Percentiles rank a stretch among this genome's conserved stretches.
Evolutionary conservation across 2,329 filamentous ascomycete species (phyloP).

Genomic region (Botrytis byssoidea): DNA sequence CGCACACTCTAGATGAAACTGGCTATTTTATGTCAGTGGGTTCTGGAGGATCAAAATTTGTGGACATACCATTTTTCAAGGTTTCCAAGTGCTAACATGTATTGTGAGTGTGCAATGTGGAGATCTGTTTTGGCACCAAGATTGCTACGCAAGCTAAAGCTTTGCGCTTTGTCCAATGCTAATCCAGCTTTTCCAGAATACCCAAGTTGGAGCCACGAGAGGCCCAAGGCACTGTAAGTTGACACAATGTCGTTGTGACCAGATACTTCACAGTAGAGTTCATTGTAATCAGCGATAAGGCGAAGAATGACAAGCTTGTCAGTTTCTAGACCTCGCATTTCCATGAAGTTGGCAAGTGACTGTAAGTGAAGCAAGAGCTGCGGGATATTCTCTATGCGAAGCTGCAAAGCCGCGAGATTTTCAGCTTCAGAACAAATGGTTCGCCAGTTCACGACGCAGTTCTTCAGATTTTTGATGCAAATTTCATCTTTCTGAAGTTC

Average conservation of each 20-base stretch:
- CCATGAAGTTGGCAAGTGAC: slow-evolving; percentile 54
- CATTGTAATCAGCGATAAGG: slow-evolving; percentile 47
- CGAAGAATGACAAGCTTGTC: slow-evolving; percentile 49
- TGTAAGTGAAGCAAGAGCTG: slow-evolving; percentile 52
- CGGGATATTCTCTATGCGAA: slow-evolving; percentile 50
- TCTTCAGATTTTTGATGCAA: slow-evolving; percentile 30
- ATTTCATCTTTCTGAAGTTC: slow-evolving; percentile 35
- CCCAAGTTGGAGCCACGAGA: slow-evolving; percentile 58
- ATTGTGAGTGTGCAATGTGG: slow-evolving; percentile 72
- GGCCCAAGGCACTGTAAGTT: slow-evolving; percentile 44
- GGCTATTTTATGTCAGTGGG: slow-evolving; percentile 31
- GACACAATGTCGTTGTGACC: slow-evolving; percentile 44
- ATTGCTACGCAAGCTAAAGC: slow-evolving; percentile 44
- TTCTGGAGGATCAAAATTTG: not conserved
- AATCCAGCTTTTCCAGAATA: slow-evolving; percentile 58
- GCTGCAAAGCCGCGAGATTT: slow-evolving; percentile 44
- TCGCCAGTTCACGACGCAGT: slow-evolving; percentile 35
- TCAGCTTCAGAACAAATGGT: slow-evolving; percentile 46
- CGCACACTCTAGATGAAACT: slow-evolving; percentile 35
- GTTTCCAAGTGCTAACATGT: slow-evolving; percentile 65
- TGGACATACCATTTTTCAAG: slow-evolving; percentile 56
- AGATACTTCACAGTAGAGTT: slow-evolving; percentile 44
- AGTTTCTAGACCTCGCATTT: slow-evolving; percentile 54
- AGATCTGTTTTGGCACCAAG: slow-evolving; percentile 52
- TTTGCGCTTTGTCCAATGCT: slow-evolving; percentile 58